These are phyloP conservation scores for Apophysomyces variabilis DNA, from an alignment of 371 early-diverging fungal genomes.

Conservation along the genomic window DNA sequence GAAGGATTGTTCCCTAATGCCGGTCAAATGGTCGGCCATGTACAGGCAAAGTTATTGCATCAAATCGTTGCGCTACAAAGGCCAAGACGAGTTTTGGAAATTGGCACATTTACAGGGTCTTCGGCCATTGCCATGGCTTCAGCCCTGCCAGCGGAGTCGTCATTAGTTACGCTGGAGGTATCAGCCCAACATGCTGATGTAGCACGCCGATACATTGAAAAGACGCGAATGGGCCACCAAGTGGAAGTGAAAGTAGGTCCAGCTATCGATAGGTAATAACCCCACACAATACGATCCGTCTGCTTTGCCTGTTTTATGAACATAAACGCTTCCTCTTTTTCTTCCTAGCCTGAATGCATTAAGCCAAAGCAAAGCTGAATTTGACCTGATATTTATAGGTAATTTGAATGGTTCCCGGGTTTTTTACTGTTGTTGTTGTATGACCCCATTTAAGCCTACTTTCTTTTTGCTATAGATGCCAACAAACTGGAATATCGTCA, in stretches of 20 bases:
- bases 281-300: neutral
- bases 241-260: slow-evolving; percentile 31
- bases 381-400: slow-evolving; percentile 64
- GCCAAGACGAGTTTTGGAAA: slow-evolving; percentile 51
- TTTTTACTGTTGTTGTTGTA: neutral
- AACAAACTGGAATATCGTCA: slow-evolving; percentile 62
- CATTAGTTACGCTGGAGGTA: slow-evolving; percentile 52
- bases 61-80: slow-evolving; percentile 41
- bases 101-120: slow-evolving; percentile 68
- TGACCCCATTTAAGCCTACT: neutral
- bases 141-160: slow-evolving; percentile 35
- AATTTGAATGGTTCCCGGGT: slow-evolving; percentile 11
- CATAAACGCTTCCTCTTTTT: neutral
- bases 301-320: slow-evolving; percentile 10
- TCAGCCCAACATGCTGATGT: slow-evolving; percentile 41
- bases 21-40: slow-evolving; percentile 47
- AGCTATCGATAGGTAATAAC: slow-evolving; percentile 38
- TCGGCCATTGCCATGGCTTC: slow-evolving; percentile 67
- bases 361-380: slow-evolving; percentile 33
- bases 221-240: slow-evolving; percentile 18
- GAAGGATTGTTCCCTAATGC: slow-evolving; percentile 31
- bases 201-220: slow-evolving; percentile 43
- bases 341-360: slow-evolving; percentile 24
- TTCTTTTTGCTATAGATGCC: slow-evolving; percentile 51
- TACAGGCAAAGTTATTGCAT: slow-evolving; percentile 51